These are phyloP conservation scores for Herpetomonas samuelpessoai DNA, from an alignment of 208 protist genomes.

Conservation along the genomic window DNA sequence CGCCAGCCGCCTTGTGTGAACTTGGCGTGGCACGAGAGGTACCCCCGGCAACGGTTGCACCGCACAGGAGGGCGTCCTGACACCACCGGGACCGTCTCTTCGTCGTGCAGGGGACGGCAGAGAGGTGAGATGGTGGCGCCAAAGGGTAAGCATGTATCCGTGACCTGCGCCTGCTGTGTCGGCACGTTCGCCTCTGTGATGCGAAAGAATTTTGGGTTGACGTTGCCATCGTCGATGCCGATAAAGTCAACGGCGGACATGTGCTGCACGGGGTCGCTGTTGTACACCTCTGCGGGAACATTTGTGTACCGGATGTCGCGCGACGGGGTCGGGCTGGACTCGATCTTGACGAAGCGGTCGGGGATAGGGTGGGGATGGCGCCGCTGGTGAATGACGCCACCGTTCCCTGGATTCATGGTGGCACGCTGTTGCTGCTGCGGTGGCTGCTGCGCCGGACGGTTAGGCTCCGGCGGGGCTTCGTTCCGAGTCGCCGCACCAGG, in stretches of 20 bases:
- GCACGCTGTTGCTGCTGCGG: slow-evolving; percentile 1
- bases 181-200: slow-evolving; percentile 63
- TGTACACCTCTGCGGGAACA: slow-evolving; percentile 32
- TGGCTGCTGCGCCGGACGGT: neutral
- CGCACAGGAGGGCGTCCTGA: slow-evolving; percentile 70
- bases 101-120: slow-evolving; percentile 54
- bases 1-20: slow-evolving; percentile 85
- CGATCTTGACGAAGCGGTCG: slow-evolving; percentile 43
- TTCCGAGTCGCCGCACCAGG: no score
- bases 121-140: slow-evolving; percentile 87
- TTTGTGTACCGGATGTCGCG: slow-evolving; percentile 43
- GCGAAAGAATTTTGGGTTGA: slow-evolving; percentile 90
- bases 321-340: slow-evolving; percentile 51
- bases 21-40: slow-evolving; percentile 84
- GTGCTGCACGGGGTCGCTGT: slow-evolving; percentile 53
- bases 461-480: no score
- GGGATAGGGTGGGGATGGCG: slow-evolving; percentile 36
- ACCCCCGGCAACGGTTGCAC: slow-evolving; percentile 93
- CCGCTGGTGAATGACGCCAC: slow-evolving; percentile 10
- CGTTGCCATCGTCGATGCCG: slow-evolving; percentile 85
- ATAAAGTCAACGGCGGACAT: slow-evolving; percentile 73
- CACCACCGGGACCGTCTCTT: slow-evolving; percentile 75
- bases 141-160: slow-evolving; percentile 70
- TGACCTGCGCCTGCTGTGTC: slow-evolving; percentile 50
- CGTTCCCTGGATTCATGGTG: neutral